Percentiles rank a stretch among this genome's conserved stretches.
These are phyloP conservation scores for Fusarium sp. DNA, from an alignment of 2,329 filamentous ascomycete genomes.

Conservation along the genomic window DNA sequence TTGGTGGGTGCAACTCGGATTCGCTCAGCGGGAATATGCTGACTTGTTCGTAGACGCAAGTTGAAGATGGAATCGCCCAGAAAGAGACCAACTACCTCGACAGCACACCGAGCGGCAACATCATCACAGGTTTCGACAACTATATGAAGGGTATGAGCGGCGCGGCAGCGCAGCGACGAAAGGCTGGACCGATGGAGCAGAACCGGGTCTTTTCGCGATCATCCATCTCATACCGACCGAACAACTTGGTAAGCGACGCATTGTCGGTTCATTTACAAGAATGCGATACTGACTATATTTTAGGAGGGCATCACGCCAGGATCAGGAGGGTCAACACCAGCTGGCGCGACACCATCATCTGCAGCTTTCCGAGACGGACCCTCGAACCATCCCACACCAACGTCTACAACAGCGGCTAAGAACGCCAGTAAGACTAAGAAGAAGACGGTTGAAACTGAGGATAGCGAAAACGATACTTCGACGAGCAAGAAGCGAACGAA, in stretches of 20 bases:
- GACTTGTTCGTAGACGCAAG: conserved; percentile 48
- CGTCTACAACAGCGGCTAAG: conserved; percentile 62
- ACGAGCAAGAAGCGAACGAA: conserved; percentile 67
- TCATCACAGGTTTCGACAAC: conserved; percentile 97
- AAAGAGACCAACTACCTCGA: conserved; percentile 92
- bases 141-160: conserved; percentile 90
- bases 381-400: conserved; percentile 67
- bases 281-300: conserved; percentile 12
- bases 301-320: conserved; percentile 48
- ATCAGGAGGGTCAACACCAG: conserved; percentile 56
- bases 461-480: conserved; percentile 70
- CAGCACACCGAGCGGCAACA: conserved; percentile 89
- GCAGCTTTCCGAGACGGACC: conserved; percentile 64
- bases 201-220: conserved; percentile 80
- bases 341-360: conserved; percentile 59
- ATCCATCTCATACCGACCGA: conserved; percentile 70
- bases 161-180: conserved; percentile 71
- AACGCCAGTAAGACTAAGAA: conserved; percentile 65
- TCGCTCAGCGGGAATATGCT: conserved; percentile 49
- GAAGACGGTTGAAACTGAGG: conserved; percentile 60
- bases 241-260: conserved; percentile 49
- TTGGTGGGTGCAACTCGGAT: conserved; percentile 48
- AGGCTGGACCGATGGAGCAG: conserved; percentile 73
- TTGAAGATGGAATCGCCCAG: conserved; percentile 85
- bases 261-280: neutral